Base-by-base conservation (phyloP, 225 moss, liverwort and hornwort species). In the Climacium dendroides region DNA sequence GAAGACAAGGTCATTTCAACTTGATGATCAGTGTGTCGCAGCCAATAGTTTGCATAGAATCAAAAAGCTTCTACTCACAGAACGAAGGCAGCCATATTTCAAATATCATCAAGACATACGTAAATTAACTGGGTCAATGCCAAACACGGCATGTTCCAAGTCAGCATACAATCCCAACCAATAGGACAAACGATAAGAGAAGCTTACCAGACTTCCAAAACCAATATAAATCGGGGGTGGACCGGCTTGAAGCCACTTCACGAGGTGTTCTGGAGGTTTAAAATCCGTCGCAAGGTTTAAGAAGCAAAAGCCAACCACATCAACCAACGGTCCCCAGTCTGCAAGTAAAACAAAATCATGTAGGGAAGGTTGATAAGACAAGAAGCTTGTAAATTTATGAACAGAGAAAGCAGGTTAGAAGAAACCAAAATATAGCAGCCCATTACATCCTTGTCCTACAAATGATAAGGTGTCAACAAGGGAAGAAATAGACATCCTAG, bases 261-360 rank as follows among this genome's bases (percentile, higher is more conserved):
- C 34, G 59, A 99, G 85, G 83, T 95, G 90, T 61, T 94, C 92
- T 20, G 96, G 98, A 66, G 97, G 97, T 62, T 97, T 96, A 83
- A 94, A 99, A 91, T 97, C 95, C 89, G 94, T 87, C 47, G 95
- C 96, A 87, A 97, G 96, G 90, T 99, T 96, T 74, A 99, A 93
- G 89, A 96, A 96, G 87, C 98, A 99, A 83, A 97, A 99, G 82
- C 97, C 98, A 62, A 97, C 97, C 78, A 97, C 97, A 88, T 99
- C 98, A 85, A 99, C 89, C 70, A 94, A 85, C 54, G 96, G 95
- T 90, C 97, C 97, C 98, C 98, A 99, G 88, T 99, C 97, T 98
- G 94, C 84, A 85, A 86, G 83, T 35, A 74, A 80, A 67, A 85
- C 20, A 78, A 84, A 88, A 77, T 41, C 32, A 82, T 47, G 10